Evolutionary conservation across 495 filamentous ascomycete species (phyloP).

Genomic region (Penicillium simplicissimum): DNA sequence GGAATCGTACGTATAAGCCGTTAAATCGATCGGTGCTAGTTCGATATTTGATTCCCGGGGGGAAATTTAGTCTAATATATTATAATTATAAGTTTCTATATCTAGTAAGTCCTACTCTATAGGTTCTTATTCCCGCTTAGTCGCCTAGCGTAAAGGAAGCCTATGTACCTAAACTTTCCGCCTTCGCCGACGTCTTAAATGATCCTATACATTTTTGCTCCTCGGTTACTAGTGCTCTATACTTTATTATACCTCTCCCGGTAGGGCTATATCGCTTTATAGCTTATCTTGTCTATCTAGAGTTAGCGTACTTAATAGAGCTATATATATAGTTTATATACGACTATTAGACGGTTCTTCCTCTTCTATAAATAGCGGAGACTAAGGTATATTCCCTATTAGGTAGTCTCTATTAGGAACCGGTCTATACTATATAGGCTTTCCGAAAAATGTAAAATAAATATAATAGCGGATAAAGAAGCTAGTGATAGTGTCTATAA

Average conservation of each 20-base stretch:
- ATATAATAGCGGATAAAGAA: conserved; percentile 35
- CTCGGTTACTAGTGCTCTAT: too few species aligned
- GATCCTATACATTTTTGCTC: too few species aligned
- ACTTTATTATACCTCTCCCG: too few species aligned
- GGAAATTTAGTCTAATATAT: conserved; percentile 1
- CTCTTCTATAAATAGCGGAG: not conserved
- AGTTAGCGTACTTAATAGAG: not conserved
- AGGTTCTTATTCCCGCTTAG: not conserved
- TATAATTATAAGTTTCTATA: not conserved
- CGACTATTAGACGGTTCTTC: not conserved
- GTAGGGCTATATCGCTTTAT: too few species aligned
- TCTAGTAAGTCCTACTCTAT: not conserved
- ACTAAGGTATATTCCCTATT: not conserved
- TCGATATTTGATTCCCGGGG: not conserved
- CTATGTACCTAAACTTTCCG: not conserved
- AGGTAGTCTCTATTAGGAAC: not conserved
- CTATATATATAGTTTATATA: not conserved
- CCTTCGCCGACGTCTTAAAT: conserved; percentile 1
- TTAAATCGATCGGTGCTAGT: not conserved
- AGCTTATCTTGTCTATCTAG: not conserved
- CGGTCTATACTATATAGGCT: not conserved
- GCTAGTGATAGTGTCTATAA: conserved; percentile 26
- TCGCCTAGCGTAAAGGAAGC: not conserved
- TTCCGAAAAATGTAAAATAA: conserved; percentile 24
- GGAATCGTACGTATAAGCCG: not conserved